Evolutionary conservation across 129 eudicot species (phyloP).

Genomic region (Escallonia rubra): DNA sequence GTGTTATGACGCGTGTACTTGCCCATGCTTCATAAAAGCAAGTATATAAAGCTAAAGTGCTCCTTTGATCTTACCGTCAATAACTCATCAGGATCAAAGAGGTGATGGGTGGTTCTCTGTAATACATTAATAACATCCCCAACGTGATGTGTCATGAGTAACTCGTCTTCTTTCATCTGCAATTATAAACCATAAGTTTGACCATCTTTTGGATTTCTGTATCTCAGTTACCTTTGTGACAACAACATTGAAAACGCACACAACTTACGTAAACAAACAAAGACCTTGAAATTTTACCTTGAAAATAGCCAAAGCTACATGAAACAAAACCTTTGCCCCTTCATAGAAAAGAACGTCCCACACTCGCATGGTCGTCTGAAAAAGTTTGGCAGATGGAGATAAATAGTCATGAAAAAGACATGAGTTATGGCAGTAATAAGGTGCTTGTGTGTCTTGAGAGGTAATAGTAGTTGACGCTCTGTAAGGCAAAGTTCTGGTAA

Average conservation of each 20-base stretch:
- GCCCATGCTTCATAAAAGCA: too few species aligned
- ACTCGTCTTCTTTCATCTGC: conserved; percentile 95
- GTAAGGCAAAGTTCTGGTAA: not conserved
- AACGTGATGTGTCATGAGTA: conserved; percentile 61
- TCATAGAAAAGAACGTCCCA: conserved; percentile 98
- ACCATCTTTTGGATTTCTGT: not conserved
- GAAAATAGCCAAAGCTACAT: conserved; percentile 91
- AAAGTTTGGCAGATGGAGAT: conserved; percentile 10
- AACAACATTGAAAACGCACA: not conserved
- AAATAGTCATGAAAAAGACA: not conserved
- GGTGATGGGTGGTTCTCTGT: conserved; percentile 79
- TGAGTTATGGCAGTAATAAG: too few species aligned
- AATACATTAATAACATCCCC: conserved; percentile 85
- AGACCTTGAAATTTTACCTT: conserved; percentile 39
- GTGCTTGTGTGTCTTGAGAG: not conserved
- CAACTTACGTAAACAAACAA: not conserved
- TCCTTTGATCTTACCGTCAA: conserved; percentile 43
- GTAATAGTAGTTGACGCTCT: not conserved
- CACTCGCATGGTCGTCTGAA: conserved; percentile 87
- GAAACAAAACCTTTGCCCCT: conserved; percentile 79
- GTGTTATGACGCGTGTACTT: too few species aligned
- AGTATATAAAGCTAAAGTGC: too few species aligned
- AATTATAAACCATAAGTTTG: not conserved
- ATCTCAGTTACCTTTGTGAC: not conserved
- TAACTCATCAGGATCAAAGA: conserved; percentile 91